A percentile compares a stretch with the other conserved stretches of the same genome.
Conservation (phyloP, 345 rosid species). For the Eucalyptus rudis region DNA sequence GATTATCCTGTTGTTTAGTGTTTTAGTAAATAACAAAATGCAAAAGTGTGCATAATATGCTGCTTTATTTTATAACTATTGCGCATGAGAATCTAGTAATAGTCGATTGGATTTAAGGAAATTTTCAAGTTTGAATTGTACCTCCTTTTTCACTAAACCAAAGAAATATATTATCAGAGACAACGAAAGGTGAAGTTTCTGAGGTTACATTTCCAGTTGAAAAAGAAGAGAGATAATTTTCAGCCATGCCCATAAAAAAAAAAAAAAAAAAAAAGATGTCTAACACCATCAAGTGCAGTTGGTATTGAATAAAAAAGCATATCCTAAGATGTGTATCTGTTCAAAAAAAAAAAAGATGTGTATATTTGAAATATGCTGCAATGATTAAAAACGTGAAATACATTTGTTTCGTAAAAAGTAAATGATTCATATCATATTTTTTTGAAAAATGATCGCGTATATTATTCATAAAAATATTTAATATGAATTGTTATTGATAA, state of each 20-base stretch:
- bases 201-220: not conserved
- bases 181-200: not conserved
- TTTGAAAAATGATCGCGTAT: no score
- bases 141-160: not conserved
- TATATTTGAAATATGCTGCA: no score
- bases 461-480: no score
- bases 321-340: no score
- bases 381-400: rapidly evolving
- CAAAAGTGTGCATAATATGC: not conserved
- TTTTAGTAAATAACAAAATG: not conserved
- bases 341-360: no score
- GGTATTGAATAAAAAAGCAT: no score
- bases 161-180: not conserved
- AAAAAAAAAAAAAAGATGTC: not conserved
- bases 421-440: rapidly evolving
- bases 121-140: not conserved
- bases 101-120: not conserved
- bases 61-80: not conserved
- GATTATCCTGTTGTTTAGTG: not conserved
- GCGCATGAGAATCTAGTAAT: not conserved
- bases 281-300: not conserved
- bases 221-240: not conserved
- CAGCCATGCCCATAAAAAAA: not conserved
- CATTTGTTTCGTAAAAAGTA: rapidly evolving
- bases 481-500: no score